phyloP scores from a whole-genome alignment of 1,284 basidiomycete species.

The Phenoliferia sp. region DNA sequence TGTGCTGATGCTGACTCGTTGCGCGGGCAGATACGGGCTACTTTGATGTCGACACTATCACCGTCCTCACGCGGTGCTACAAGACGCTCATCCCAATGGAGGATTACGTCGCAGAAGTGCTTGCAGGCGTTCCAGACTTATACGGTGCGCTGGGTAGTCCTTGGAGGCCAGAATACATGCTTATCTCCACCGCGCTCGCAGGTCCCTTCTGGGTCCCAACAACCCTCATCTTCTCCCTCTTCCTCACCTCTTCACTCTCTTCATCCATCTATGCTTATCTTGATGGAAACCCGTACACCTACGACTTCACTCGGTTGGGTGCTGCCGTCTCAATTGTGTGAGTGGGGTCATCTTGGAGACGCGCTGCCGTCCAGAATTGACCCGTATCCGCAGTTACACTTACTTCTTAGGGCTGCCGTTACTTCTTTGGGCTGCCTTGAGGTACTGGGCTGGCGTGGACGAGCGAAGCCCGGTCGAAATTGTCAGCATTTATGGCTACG shows the following conservation, averaged over 20 bases:
- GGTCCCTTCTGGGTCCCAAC: constrained; percentile 95
- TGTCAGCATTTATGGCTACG: constrained; percentile 50
- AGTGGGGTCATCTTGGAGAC: constrained; percentile 51
- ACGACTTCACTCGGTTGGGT: constrained; percentile 77
- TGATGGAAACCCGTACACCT: constrained; percentile 59
- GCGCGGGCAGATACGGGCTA: constrained; percentile 43
- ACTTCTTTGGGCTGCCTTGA: constrained; percentile 68
- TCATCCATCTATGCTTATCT: constrained; percentile 77
- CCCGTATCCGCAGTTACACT: constrained; percentile 59
- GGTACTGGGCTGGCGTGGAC: constrained; percentile 70
- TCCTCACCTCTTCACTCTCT: constrained; percentile 83
- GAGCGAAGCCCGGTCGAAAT: constrained; percentile 78
- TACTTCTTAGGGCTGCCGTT: constrained; percentile 78
- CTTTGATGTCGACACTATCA: constrained; percentile 48
- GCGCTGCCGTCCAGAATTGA: constrained; percentile 65
- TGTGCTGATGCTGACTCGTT: background rate
- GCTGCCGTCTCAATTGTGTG: constrained; percentile 70
- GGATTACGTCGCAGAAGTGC: constrained; percentile 46
- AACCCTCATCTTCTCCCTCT: constrained; percentile 82
- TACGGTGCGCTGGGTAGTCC: constrained; percentile 42
- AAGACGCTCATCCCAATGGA: constrained; percentile 46
- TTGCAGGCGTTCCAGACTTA: constrained; percentile 48
- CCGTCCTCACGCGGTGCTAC: constrained; percentile 45
- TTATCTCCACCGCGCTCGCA: constrained; percentile 22
- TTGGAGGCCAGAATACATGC: background rate